A percentile compares a stretch with the other conserved stretches of the same genome.
Evolutionary conservation across 805 yeast species (phyloP).

Genomic region (Hanseniaspora guilliermondii): DNA sequence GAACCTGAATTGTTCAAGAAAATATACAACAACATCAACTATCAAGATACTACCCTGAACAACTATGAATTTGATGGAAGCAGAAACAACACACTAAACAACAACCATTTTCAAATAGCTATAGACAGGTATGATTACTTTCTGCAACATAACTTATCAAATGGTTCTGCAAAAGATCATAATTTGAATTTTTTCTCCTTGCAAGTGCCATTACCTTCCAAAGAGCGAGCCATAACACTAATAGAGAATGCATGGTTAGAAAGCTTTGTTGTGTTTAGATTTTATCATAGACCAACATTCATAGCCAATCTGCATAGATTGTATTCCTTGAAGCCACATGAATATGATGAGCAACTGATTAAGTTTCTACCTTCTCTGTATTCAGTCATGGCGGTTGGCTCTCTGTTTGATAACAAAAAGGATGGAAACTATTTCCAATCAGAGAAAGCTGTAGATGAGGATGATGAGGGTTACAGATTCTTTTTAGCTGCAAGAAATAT

Average conservation of each 20-base stretch:
- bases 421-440: not conserved
- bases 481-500: conserved; percentile 76
- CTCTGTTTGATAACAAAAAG: conserved; percentile 35
- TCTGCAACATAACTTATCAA: not conserved
- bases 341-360: conserved; percentile 66
- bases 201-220: conserved; percentile 62
- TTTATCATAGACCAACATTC: conserved; percentile 77
- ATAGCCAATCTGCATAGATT: conserved; percentile 61
- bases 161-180: not conserved
- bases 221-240: conserved; percentile 58
- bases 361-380: conserved; percentile 71
- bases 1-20: conserved; percentile 23
- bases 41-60: not conserved
- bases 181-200: conserved; percentile 22
- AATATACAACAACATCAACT: conserved; percentile 19
- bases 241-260: conserved; percentile 74
- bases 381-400: conserved; percentile 78
- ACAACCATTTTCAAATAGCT: conserved; percentile 5
- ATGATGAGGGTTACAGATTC: conserved; percentile 65
- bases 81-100: not conserved
- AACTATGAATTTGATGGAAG: conserved; percentile 8
- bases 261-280: conserved; percentile 72
- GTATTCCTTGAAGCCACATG: conserved; percentile 64
- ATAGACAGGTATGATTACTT: conserved; percentile 12
- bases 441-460: conserved; percentile 21